These are phyloP conservation scores for Hypholoma fasciculare DNA, from an alignment of 768 basidiomycete species.

Conservation along the genomic window DNA sequence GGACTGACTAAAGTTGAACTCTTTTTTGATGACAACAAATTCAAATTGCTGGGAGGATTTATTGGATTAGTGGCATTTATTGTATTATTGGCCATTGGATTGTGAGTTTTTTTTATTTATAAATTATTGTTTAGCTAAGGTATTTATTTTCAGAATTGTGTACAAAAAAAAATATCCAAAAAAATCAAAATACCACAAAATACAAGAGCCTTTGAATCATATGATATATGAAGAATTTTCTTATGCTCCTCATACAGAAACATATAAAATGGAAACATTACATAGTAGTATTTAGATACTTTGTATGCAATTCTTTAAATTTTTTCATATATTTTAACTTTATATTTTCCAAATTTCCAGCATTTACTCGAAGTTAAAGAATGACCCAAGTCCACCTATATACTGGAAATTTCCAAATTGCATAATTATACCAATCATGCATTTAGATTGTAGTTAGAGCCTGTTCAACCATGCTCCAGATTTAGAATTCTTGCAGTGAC, in stretches of 20 bases:
- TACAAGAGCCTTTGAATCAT: not conserved
- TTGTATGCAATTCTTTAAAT: not conserved
- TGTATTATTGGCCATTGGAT: slow-evolving; percentile 32
- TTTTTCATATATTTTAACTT: too few relatives aligned
- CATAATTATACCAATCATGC: too few relatives aligned
- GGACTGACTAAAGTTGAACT: slow-evolving; percentile 40
- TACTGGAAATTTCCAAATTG: too few relatives aligned
- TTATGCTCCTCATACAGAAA: not conserved
- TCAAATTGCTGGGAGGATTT: slow-evolving; percentile 47
- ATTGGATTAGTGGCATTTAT: slow-evolving; percentile 43
- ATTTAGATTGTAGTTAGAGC: too few relatives aligned
- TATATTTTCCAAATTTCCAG: too few relatives aligned
- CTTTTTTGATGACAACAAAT: slow-evolving; percentile 48
- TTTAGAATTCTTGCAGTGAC: too few relatives aligned
- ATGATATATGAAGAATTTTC: not conserved
- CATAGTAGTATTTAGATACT: not conserved
- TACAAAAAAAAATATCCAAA: not conserved
- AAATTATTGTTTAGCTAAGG: not conserved
- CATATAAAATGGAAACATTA: not conserved
- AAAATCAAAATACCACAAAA: not conserved
- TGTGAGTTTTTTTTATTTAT: slow-evolving; percentile 31
- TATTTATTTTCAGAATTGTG: not conserved
- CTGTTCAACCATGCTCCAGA: too few relatives aligned
- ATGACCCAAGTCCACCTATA: too few relatives aligned
- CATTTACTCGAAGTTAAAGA: too few relatives aligned